These are phyloP conservation scores for Hypsizygus ulmarius DNA, from an alignment of 1,284 basidiomycete species.

Conservation along the genomic window DNA sequence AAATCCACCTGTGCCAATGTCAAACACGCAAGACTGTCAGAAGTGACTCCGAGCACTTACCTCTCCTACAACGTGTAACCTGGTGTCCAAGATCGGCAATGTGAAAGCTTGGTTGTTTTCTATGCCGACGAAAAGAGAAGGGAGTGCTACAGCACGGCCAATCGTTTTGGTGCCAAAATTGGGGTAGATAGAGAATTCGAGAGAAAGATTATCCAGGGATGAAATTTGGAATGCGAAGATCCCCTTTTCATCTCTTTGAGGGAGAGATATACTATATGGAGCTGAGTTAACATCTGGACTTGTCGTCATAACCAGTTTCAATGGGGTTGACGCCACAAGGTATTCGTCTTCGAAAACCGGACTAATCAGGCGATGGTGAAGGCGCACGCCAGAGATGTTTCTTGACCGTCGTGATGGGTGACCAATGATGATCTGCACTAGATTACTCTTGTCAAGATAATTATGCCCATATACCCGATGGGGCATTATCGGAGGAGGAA, in stretches of 20 bases:
- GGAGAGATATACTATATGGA: conserved; percentile 86
- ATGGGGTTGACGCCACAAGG: conserved; percentile 72
- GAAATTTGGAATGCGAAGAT: conserved; percentile 89
- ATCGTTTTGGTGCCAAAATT: conserved; percentile 99
- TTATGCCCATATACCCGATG: conserved; percentile 90
- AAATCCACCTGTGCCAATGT: conserved; percentile 68
- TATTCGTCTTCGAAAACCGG: conserved; percentile 60
- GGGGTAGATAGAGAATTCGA: conserved; percentile 96
- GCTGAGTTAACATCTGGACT: conserved; percentile 80
- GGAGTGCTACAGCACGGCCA: conserved; percentile 87
- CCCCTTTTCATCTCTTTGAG: conserved; percentile 78
- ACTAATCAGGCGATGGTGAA: conserved; percentile 68
- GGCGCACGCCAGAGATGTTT: conserved; percentile 48
- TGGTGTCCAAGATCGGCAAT: conserved; percentile 88
- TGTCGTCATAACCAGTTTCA: conserved; percentile 94
- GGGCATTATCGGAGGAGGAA: conserved; percentile 98
- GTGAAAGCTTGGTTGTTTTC: conserved; percentile 59
- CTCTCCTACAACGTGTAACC: conserved; percentile 94
- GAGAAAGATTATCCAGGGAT: conserved; percentile 68
- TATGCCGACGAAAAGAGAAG: conserved; percentile 67
- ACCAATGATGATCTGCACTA: conserved; percentile 90
- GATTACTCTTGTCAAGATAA: conserved; percentile 84
- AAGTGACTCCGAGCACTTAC: conserved; percentile 33
- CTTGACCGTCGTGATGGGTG: conserved; percentile 46
- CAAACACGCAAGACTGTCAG: background rate